Conservation (phyloP, 805 yeast genomes). For the Wickerhamomyces xylosicus region DNA sequence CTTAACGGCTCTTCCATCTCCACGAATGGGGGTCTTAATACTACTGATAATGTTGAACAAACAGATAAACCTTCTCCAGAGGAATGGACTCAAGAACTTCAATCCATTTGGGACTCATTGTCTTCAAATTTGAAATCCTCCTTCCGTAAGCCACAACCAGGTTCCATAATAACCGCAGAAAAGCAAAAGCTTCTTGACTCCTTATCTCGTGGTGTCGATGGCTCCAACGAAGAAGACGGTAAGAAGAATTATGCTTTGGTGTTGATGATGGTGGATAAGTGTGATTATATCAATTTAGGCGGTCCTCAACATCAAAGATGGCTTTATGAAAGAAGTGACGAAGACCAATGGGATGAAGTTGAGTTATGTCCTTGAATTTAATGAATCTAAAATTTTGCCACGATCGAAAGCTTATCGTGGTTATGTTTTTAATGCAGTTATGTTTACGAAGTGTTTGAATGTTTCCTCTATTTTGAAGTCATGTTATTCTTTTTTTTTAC, state of each 20-base stretch:
- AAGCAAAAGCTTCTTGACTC: slow-evolving; percentile 53
- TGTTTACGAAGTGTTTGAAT: no score
- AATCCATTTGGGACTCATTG: slow-evolving; percentile 51
- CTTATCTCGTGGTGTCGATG: slow-evolving; percentile 76
- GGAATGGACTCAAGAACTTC: slow-evolving; percentile 62
- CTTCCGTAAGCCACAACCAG: slow-evolving; percentile 68
- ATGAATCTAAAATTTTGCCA: not conserved
- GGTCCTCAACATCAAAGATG: slow-evolving; percentile 37
- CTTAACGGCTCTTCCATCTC: slow-evolving; percentile 14
- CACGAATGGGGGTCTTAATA: slow-evolving; percentile 61
- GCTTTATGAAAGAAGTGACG: slow-evolving; percentile 40
- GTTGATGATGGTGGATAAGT: slow-evolving; percentile 58
- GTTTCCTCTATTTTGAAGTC: no score
- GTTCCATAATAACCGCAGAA: slow-evolving; percentile 43
- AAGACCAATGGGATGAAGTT: slow-evolving; percentile 62
- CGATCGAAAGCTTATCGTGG: not conserved
- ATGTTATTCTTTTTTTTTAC: no score
- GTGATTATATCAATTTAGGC: slow-evolving; percentile 56
- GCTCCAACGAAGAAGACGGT: slow-evolving; percentile 51
- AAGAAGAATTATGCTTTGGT: slow-evolving; percentile 57
- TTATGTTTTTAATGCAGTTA: not conserved
- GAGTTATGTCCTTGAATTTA: slow-evolving; percentile 63
- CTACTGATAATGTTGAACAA: slow-evolving; percentile 57
- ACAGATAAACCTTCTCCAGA: slow-evolving; percentile 21
- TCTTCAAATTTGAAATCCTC: slow-evolving; percentile 51